Base-by-base conservation (phyloP, 208 protist species). In the Acanthamoeba royreba region DNA sequence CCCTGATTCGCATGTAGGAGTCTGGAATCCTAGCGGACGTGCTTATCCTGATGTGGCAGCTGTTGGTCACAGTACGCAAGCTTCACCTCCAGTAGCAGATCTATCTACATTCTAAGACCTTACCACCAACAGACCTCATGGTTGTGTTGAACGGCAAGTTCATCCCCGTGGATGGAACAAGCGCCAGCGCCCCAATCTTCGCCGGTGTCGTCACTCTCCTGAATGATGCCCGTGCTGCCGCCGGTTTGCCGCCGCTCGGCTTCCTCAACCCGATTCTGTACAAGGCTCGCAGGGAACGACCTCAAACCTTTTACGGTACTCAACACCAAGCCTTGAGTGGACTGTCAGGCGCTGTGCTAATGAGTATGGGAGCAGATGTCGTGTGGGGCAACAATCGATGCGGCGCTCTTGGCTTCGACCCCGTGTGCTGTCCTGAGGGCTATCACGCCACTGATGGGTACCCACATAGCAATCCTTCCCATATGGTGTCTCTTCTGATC, bases 231-330 rank as follows among this genome's bases (percentile, higher is more conserved):
- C 52, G 86, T 33, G 33, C 93, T 15, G 45, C 31, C 19, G 0
- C 9, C 13, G 49, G 49, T 28, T 43, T 53, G 38, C 0, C 22
- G 7, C 92, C 63, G 49, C 15, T 95, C 19, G 94, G 94, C 15
- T 95, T 95, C 52, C 9, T 95, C 19, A 95, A 95, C 58, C 92
- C 81, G n/a, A n/a, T 45, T n/a, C 7, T 95, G 0, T 95, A 95
- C 87, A 31, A 63, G 43, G 28, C 79, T 28, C 13, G 31, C 33
- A 47, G 28, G 2, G 5, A 9, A 9, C 43, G 66, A 5, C 28
- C 43, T 19, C 33, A 31, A 4, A 38, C 53, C 7, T 96, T 88
- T 58, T 86, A 7, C 47, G 95, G 95, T 47, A 83, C 96, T 33
- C 95, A 94, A n/a, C n/a, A n/a, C n/a, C n/a, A n/a, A n/a, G n/a